Evolutionary conservation across 2,329 filamentous ascomycete species (phyloP), one percentile per base, ranked within the genome.

Genomic region (Scedosporium dehoogii): DNA sequence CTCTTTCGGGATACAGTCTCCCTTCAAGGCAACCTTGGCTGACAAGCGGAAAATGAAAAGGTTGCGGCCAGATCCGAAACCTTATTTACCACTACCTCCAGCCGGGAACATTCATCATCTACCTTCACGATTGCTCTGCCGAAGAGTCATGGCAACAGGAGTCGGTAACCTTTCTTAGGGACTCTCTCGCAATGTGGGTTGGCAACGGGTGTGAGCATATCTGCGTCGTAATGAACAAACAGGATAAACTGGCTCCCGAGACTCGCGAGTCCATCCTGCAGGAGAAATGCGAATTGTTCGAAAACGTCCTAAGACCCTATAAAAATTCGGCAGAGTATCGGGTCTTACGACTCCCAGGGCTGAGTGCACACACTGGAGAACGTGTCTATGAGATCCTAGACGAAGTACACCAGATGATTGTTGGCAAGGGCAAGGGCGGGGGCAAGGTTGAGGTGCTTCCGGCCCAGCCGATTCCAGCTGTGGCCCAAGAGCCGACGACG

Each of bases 221-320:
- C 59, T 72, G 71, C 51, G 66, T 73, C 14, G 9, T 74, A 2
- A 66, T 74, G 53, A 73, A 69, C 64, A 73, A 72, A 16, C 72
- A 74, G 25, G 72, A 74, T 51, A 62, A 67, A 5, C 66, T 73
- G 1, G 44, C 64, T 0, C 38, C 61, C 1, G 67, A 63, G 0
- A 44, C 58, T 9, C 14, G 58, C 18, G 42, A 48, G 2, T 14
- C 38, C 7, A 7, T 16, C 21, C n/a, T 59, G 9, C 1, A n/a
- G n/a, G 44, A 44, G 38, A 33, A 44, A 16, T 27, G 10, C 5
- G 33, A 59, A 4, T 18, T 18, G 5, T 59, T 59, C 44, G 58
- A 59, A 25, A 46, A 10, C n/a, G n/a, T 48, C 3, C 42, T 59
- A 33, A n/a, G 33, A 38, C 57, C 27, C 38, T 23, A 44, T 23